Evolutionary conservation across 257 asterid species (phyloP).

Genomic region (Rubia yunnanensis): DNA sequence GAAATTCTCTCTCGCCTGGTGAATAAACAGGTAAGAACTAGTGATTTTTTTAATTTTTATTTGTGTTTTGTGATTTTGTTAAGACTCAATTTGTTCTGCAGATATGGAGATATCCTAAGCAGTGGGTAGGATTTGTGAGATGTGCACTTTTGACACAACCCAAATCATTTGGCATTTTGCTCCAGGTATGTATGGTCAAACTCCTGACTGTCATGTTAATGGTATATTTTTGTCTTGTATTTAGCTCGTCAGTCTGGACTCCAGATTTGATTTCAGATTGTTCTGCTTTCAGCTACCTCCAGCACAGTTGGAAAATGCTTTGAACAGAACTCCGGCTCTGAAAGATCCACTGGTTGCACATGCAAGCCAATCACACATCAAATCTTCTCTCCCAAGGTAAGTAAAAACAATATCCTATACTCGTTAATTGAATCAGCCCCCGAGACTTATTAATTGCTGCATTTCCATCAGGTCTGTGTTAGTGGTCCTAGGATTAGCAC

Average conservation of each 20-base stretch:
- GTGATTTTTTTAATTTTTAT: not conserved
- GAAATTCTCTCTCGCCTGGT: slow-evolving; percentile 95
- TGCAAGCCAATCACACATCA: slow-evolving; percentile 74
- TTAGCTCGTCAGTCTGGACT: not conserved
- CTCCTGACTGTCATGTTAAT: too few relatives aligned
- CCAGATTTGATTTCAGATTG: not conserved
- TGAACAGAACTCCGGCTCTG: slow-evolving; percentile 69
- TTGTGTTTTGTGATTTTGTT: slow-evolving; percentile 3
- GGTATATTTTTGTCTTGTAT: too few relatives aligned
- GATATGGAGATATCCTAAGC: slow-evolving; percentile 98
- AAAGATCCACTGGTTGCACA: slow-evolving; percentile 82
- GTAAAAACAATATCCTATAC: not conserved
- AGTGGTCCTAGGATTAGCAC: slow-evolving; percentile 64
- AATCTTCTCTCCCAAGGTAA: slow-evolving; percentile 86
- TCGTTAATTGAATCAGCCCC: slow-evolving; percentile 2
- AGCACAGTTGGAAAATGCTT: slow-evolving; percentile 79
- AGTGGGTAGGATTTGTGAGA: slow-evolving; percentile 95
- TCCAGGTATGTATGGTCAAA: slow-evolving; percentile 51
- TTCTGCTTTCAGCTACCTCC: slow-evolving; percentile 70
- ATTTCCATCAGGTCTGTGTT: slow-evolving; percentile 49
- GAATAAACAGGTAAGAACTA: slow-evolving; percentile 70
- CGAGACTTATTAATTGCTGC: slow-evolving; percentile 6
- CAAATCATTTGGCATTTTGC: slow-evolving; percentile 79
- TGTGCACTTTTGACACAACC: slow-evolving; percentile 92
- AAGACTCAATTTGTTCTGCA: slow-evolving; percentile 26